Evolutionary conservation across 31 red algal species (phyloP), one percentile per base, ranked within the genome.

Genomic region (Asparagopsis taxiformis): DNA sequence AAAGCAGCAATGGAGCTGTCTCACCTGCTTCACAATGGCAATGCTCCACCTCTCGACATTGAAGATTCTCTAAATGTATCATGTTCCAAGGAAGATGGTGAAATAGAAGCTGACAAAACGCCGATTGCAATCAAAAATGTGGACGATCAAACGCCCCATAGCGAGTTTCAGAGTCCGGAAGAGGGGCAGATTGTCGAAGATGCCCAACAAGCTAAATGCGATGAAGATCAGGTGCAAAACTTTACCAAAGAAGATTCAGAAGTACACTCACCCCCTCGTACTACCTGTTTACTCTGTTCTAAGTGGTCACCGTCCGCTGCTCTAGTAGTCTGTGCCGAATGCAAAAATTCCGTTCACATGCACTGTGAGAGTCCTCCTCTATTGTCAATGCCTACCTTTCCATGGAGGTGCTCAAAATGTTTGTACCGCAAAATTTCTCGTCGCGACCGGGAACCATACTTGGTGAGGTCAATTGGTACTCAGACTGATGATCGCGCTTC

Each of bases 401-500:
- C 64, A 31, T 88, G 84, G 84, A 49, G 84, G 44, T 88, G 84
- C 36, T 69, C 62, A 0, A 46, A 20, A 7, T 88, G 84, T n/a
- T n/a, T n/a, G n/a, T n/a, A n/a, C 50, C 64, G 77, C 20, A 43
- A 36, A 24, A 33, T 21, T 15, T 5, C 34, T 36, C 62, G 31
- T 26, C 59, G 62, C 7, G 33, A 35, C 5, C 50, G 30, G 26
- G 30, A 29, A 23, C 29, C 56, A 24, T 21, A 59, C 17, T 34
- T 26, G 43, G 62, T 59, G 3, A 62, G 51, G 21, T 85, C 81
- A 30, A 56, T 78, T 25, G 57, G 51, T n/a, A 68, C 73, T 1
- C 84, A 88, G 51, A 88, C 84, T 1, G 84, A 88, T 57, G 84
- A 88, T 59, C 62, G 74, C 9, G 73, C 31, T 6, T 88, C 84